A percentile compares a stretch with the other conserved stretches of the same genome.
phyloP scores from a whole-genome alignment of 116 monocot species.

The Posidonia oceanica region DNA sequence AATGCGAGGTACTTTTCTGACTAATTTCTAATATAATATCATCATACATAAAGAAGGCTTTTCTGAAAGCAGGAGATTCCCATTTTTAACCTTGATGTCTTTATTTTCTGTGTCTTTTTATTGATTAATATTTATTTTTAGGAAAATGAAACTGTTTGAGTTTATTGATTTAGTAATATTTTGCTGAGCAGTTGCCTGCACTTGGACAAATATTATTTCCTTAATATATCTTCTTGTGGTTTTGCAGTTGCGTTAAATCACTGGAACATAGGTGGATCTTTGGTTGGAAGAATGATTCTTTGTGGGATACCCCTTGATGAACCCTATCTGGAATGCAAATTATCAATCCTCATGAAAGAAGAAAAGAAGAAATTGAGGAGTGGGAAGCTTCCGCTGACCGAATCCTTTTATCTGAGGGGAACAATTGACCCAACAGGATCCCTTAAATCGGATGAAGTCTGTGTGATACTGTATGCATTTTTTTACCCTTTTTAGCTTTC shows the following conservation, averaged over 20 bases:
- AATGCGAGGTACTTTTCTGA: conserved; percentile 19
- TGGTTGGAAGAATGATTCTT: conserved; percentile 39
- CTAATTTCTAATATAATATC: not conserved
- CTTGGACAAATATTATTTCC: too few species aligned
- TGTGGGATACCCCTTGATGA: conserved; percentile 65
- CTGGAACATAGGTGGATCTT: conserved; percentile 45
- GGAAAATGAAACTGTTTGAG: too few species aligned
- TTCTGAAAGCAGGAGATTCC: too few species aligned
- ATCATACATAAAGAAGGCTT: too few species aligned
- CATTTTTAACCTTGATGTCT: too few species aligned
- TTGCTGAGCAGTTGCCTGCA: too few species aligned
- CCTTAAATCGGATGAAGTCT: conserved; percentile 54
- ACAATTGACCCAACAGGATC: conserved; percentile 57
- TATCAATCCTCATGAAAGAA: conserved; percentile 27
- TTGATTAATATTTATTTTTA: too few species aligned
- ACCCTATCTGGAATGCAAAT: conserved; percentile 27
- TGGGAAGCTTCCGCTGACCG: conserved; percentile 40
- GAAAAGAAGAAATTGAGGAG: conserved; percentile 32
- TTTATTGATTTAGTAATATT: too few species aligned
- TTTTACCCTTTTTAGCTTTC: too few species aligned
- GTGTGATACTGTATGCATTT: conserved; percentile 59
- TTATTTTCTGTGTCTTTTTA: too few species aligned
- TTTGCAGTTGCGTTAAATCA: conserved; percentile 41
- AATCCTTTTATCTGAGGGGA: conserved; percentile 79
- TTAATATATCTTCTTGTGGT: not conserved